These are phyloP conservation scores for Alternaria atra DNA, from an alignment of 2,329 filamentous ascomycete species.

Conservation along the genomic window DNA sequence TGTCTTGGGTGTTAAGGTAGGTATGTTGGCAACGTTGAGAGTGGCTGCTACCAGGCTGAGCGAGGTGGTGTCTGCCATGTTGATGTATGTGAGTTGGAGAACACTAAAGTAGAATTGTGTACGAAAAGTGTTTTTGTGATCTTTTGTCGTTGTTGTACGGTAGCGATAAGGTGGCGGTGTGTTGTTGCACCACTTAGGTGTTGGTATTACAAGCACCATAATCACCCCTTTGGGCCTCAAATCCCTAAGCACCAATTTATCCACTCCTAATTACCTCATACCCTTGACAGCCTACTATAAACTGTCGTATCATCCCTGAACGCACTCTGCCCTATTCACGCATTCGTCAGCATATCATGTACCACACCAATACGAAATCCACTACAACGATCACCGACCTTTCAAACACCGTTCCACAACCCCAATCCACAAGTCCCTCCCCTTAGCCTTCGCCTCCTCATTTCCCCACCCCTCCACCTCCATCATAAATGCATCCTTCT, in stretches of 20 bases:
- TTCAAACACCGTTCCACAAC: conserved; percentile 29
- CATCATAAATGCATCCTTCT: conserved; percentile 21
- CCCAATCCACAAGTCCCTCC: conserved; percentile 35
- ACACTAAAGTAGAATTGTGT: not conserved
- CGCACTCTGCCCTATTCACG: not conserved
- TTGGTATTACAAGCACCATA: not conserved
- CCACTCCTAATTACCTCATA: not conserved
- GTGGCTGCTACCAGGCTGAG: not conserved
- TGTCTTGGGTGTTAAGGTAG: not conserved
- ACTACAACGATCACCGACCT: not conserved
- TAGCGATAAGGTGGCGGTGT: not conserved
- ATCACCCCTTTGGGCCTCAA: not conserved
- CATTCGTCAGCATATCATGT: not conserved
- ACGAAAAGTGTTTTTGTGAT: not conserved
- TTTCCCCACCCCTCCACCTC: conserved; percentile 37
- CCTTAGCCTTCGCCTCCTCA: conserved; percentile 35
- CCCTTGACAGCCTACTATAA: not conserved
- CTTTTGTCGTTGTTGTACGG: not conserved
- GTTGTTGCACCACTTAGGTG: not conserved
- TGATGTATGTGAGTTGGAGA: not conserved
- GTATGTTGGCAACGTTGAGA: not conserved
- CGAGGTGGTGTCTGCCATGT: not conserved
- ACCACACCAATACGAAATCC: not conserved
- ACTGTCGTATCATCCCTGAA: conserved; percentile 19
- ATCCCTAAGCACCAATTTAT: no score